Evolutionary conservation across 2,329 filamentous ascomycete genomes (phyloP).

Genomic region (Colletotrichum orbiculare): DNA sequence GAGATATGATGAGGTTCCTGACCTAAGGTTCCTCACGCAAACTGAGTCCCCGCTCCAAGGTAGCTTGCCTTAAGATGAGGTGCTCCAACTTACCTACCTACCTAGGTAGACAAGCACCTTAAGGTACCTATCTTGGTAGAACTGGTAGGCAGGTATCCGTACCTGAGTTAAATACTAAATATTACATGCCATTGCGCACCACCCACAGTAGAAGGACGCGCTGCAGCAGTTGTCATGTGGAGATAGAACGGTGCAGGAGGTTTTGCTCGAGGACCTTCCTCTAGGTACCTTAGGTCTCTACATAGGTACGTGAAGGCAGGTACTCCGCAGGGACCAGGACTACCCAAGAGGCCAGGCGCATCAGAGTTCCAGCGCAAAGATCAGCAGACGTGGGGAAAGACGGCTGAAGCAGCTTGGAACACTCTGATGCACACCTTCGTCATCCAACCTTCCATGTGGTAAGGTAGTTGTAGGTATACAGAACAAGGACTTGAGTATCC

Average conservation of each 20-base stretch:
- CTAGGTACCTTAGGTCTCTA: no score
- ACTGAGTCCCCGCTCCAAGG: background rate
- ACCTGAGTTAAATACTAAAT: background rate
- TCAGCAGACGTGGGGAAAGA: constrained; percentile 2
- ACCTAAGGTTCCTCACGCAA: no score
- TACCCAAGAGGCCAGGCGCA: background rate
- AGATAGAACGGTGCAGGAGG: no score
- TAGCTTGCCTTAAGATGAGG: background rate
- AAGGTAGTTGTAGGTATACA: no score
- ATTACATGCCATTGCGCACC: no score
- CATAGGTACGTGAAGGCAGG: no score
- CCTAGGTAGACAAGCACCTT: background rate
- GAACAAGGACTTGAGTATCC: background rate
- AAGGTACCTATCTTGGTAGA: background rate
- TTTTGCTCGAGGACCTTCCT: no score
- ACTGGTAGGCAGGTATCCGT: background rate
- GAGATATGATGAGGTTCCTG: no score
- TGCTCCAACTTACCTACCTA: background rate
- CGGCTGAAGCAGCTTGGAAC: background rate
- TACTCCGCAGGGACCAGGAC: no score
- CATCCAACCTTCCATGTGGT: no score
- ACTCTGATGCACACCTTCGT: background rate
- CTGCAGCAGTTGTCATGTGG: no score
- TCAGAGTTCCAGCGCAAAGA: background rate
- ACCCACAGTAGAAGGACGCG: no score